Evolutionary conservation across 805 yeast species (phyloP).

Genomic region (Yamadazyma scolyti): DNA sequence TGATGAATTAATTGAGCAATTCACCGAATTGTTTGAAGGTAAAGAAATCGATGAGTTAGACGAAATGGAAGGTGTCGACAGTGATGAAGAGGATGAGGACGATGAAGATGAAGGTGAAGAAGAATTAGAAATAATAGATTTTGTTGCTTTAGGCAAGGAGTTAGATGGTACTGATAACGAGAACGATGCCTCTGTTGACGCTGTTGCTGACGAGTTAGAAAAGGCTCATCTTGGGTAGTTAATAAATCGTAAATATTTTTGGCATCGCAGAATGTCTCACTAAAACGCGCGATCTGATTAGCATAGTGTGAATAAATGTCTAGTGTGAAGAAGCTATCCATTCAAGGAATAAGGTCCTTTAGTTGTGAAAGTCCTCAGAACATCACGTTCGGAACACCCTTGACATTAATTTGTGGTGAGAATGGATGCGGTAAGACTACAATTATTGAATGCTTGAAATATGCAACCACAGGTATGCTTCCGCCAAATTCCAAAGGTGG

Average conservation of each 20-base stretch:
- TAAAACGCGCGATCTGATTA: neutral
- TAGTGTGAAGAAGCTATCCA: constrained; percentile 40
- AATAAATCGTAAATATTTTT: neutral
- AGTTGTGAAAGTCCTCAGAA: constrained; percentile 82
- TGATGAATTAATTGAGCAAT: constrained; percentile 58
- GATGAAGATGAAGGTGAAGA: constrained; percentile 57
- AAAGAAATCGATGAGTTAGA: constrained; percentile 89
- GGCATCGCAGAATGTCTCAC: neutral
- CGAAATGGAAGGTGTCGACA: constrained; percentile 82
- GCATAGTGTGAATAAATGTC: constrained; percentile 25
- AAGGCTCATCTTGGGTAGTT: constrained; percentile 42
- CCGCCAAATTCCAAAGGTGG: constrained; percentile 97
- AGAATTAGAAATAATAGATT: constrained; percentile 38
- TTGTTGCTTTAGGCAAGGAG: constrained; percentile 50
- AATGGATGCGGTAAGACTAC: constrained; percentile 98
- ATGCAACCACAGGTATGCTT: constrained; percentile 91
- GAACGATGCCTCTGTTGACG: constrained; percentile 47
- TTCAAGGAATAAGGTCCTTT: constrained; percentile 89
- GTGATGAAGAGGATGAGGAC: constrained; percentile 62
- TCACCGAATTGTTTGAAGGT: constrained; percentile 60
- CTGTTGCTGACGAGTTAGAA: constrained; percentile 57
- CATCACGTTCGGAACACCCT: constrained; percentile 83
- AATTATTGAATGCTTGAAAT: constrained; percentile 87
- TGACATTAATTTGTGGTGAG: constrained; percentile 91
- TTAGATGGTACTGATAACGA: constrained; percentile 47